Base-by-base conservation (phyloP, 495 filamentous ascomycete genomes). In the Lasiosphaeria ovina region DNA sequence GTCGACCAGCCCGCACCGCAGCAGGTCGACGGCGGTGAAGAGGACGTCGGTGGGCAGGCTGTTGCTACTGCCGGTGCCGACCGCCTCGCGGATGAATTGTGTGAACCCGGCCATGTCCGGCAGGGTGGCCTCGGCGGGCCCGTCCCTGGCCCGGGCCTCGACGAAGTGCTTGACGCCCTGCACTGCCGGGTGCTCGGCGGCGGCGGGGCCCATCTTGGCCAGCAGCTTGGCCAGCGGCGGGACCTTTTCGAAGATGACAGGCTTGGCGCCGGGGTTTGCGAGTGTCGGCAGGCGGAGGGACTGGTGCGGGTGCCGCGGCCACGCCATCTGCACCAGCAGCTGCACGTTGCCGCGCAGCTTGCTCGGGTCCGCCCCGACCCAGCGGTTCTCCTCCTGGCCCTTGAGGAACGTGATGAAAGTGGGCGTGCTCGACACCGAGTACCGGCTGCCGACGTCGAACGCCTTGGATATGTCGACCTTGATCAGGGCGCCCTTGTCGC, bases 351-450 rank as follows among this genome's bases (percentile, higher is more conserved):
- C 84, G 60, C 82, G 82, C 7, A 98, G 77, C 10, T 86, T 81
- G 17, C 74, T 74, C 8, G 86, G 81, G 66, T 89, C 87, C 6
- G 89, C 90, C 6, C 92, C 92, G 51, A 77, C 80, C 93, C 93
- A 98, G 62, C 87, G 79, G 64, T 93, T 86, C 10, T 89, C 80
- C 71, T 92, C 85, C 55, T 86, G 69, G 12, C 92, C 92, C 58
- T 83, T 86, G 40, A 94, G 71, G 64, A 92, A 97, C 3, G 91
- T 93, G 66, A 93, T 89, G 70, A 97, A 97, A 2, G 94, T 97
- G 2, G 93, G 93, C 0, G 92, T 96, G 33, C 87, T 86, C 7
- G 81, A 80, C 55, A 97, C 83, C 45, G 76, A 69, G 72, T 92
- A 97, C 35, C 80, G 83, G 32, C 74, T 73, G 35, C 77, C 82